Evolutionary conservation across 2,329 filamentous ascomycete species (phyloP).

Genomic region (Dendrostoma leiphaemia): DNA sequence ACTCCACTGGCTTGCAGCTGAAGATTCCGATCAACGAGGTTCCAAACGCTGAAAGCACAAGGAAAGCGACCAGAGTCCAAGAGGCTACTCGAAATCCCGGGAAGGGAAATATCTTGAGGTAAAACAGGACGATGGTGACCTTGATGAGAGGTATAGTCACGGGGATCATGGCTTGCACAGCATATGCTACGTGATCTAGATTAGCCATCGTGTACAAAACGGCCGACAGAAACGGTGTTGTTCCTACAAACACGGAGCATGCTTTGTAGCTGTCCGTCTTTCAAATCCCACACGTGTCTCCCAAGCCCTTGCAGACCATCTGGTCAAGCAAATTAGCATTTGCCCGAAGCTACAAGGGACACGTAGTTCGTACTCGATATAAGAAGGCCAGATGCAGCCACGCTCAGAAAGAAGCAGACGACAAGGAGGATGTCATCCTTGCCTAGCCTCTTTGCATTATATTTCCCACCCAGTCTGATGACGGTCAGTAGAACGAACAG

Average conservation of each 20-base stretch:
- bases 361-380: not conserved
- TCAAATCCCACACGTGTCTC: not conserved
- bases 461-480: not conserved
- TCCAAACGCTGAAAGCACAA: not conserved
- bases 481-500: not conserved
- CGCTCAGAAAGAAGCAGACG: not conserved
- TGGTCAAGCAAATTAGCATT: not conserved
- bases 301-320: not conserved
- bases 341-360: not conserved
- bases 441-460: not conserved
- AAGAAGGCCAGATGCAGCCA: not conserved
- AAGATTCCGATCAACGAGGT: not conserved
- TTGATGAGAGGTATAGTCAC: not conserved
- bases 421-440: not conserved
- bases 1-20: not conserved
- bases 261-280: not conserved
- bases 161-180: not conserved
- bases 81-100: not conserved
- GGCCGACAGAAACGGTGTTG: too few relatives aligned
- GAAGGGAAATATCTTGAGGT: not conserved
- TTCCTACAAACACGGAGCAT: too few relatives aligned
- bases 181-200: not conserved
- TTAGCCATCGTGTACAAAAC: not conserved
- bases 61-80: not conserved
- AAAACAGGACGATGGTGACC: not conserved